Conservation (phyloP, 1,139 yeast species). For the Hyphopichia buzzinii region DNA sequence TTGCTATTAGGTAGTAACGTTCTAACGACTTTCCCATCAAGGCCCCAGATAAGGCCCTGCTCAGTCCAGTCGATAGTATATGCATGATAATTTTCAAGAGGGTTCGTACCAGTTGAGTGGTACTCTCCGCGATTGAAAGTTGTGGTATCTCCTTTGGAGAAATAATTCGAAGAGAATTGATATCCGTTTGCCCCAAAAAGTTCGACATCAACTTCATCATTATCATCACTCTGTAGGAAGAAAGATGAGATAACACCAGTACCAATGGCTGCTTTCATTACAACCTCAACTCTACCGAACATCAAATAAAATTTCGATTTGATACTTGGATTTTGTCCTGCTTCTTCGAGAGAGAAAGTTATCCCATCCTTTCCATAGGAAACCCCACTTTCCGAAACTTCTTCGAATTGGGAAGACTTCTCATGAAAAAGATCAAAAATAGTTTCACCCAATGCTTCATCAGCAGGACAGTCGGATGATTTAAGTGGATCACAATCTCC, state of each 20-base stretch:
- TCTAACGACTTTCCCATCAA: conserved; percentile 64
- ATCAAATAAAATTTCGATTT: conserved; percentile 76
- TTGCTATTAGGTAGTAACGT: conserved; percentile 49
- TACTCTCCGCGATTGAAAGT: conserved; percentile 80
- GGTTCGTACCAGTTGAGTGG: conserved; percentile 52
- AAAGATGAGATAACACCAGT: conserved; percentile 76
- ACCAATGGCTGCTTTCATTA: conserved; percentile 70
- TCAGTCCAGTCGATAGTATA: conserved; percentile 83
- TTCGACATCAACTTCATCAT: conserved; percentile 85
- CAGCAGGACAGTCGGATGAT: conserved; percentile 31
- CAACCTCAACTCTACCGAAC: conserved; percentile 81
- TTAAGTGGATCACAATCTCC: conserved; percentile 35
- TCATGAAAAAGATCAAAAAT: conserved; percentile 47
- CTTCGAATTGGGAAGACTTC: conserved; percentile 41
- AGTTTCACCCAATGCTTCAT: conserved; percentile 56
- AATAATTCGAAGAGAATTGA: conserved; percentile 77
- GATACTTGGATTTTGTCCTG: conserved; percentile 74
- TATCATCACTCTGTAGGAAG: conserved; percentile 78
- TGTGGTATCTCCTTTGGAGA: conserved; percentile 73
- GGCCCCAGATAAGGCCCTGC: conserved; percentile 55
- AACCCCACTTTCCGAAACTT: conserved; percentile 23
- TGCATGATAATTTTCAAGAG: conserved; percentile 57
- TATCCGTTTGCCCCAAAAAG: conserved; percentile 75
- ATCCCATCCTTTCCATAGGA: conserved; percentile 46
- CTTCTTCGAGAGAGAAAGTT: conserved; percentile 53